Percentiles rank a stretch among this genome's conserved stretches.
Evolutionary conservation across 306 rosid genomes (phyloP).

Genomic region (Gillenia trifoliata): DNA sequence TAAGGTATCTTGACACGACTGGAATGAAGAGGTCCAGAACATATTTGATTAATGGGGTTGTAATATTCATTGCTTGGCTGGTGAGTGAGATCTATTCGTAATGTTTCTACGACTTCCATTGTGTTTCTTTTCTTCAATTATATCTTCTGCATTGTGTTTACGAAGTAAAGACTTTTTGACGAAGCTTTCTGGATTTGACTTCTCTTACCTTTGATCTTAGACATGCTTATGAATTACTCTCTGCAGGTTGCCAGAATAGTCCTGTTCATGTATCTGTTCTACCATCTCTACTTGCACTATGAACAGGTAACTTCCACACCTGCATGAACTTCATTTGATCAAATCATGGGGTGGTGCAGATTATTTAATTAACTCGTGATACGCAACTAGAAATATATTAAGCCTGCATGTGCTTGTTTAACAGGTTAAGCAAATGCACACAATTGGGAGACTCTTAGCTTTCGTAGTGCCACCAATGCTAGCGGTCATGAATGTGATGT

Average conservation of each 20-base stretch:
- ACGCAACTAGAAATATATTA: background rate
- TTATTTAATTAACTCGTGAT: background rate
- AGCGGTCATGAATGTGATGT: constrained; percentile 77
- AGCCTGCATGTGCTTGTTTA: background rate
- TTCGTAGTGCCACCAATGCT: constrained; percentile 60
- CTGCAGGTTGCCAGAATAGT: constrained; percentile 91
- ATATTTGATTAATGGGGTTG: constrained; percentile 82
- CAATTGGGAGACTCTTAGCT: constrained; percentile 52
- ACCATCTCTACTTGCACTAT: constrained; percentile 79
- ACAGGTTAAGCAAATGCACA: constrained; percentile 75
- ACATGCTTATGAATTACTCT: constrained; percentile 14
- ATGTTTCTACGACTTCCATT: background rate
- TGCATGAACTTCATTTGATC: constrained; percentile 1
- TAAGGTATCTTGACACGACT: constrained; percentile 92
- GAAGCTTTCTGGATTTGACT: background rate
- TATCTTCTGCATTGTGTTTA: background rate
- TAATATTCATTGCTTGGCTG: constrained; percentile 91
- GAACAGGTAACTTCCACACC: constrained; percentile 59
- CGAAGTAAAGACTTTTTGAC: background rate
- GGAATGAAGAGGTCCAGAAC: constrained; percentile 87
- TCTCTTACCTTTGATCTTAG: background rate
- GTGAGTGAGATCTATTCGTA: constrained; percentile 38
- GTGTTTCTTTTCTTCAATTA: background rate
- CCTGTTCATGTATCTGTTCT: constrained; percentile 70
- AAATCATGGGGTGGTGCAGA: too few species aligned